Percentiles rank a stretch among this genome's conserved stretches.
Evolutionary conservation across 139 green algal species (phyloP).

Genomic region (Coelastrella sp.): DNA sequence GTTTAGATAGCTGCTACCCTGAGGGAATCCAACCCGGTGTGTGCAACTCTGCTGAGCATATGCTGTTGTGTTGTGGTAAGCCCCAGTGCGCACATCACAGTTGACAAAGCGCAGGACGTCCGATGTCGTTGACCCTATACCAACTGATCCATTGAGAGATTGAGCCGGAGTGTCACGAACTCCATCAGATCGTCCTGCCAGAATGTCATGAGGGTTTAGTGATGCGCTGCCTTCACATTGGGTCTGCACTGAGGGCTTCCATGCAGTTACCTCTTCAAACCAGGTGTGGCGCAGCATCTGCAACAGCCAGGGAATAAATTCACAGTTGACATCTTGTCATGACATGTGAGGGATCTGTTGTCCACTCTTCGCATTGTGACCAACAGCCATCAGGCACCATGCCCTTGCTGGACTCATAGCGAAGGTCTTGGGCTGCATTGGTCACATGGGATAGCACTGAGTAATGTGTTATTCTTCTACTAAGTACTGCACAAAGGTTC

Average conservation of each 20-base stretch:
- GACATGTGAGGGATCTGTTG: no score
- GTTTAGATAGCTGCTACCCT: conserved; percentile 12
- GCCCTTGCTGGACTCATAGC: no score
- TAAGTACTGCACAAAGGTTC: background rate
- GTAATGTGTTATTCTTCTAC: no score
- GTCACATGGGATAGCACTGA: no score
- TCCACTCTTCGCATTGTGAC: no score
- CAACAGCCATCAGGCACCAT: no score
- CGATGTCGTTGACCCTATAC: background rate
- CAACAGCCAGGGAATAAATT: background rate
- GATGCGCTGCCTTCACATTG: conserved; percentile 26
- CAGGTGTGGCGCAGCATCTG: conserved; percentile 41
- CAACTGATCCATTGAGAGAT: background rate
- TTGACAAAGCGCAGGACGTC: conserved; percentile 14
- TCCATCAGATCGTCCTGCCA: conserved; percentile 1
- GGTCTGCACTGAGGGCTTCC: background rate
- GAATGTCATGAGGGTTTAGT: conserved; percentile 16
- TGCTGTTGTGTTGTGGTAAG: background rate
- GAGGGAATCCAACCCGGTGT: background rate
- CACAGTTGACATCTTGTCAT: no score
- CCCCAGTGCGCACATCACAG: background rate
- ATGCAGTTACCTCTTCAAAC: background rate
- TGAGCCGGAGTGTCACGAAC: conserved; percentile 27
- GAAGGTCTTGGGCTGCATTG: no score
- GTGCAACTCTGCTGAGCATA: conserved; percentile 29